Evolutionary conservation across 2,329 filamentous ascomycete genomes (phyloP), one percentile per base, ranked within the genome.

Genomic region (Colletotrichum sansevieriae): DNA sequence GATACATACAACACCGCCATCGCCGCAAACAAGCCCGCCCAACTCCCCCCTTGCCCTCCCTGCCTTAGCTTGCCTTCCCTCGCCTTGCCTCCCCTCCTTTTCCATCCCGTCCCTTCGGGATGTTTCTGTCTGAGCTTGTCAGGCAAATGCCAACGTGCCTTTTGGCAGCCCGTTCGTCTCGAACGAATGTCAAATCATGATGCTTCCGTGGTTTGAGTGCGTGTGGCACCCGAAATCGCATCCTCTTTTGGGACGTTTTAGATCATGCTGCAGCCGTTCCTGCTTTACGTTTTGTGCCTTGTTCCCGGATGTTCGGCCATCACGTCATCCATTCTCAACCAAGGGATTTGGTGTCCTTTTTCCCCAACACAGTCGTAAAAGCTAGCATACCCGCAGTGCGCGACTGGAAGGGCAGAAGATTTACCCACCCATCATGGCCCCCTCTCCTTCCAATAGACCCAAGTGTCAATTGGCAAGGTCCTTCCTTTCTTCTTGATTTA

Each of bases 51-150:
- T 29, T 4, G 4, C 25, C 7, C 7, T 1, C 29, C 29, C 9
- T 29, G 29, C 29, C 29, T 29, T 8, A 7, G 7, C 29, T 29
- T 29, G 29, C 29, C 29, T 29, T 29, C 7, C 29, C 29, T 29
- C 9, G 6, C 7, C 29, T 9, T 9, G 1, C 29, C 29, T 29
- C 29, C 29, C 35, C n/a, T 15, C 35, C 52, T n/a, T 13, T 18
- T 37, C 47, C 44, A 25, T 43, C 41, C 55, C 47, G 62, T 58
- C 20, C 52, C 55, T 55, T 59, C 46, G 54, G 63, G 62, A 68
- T 65, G 55, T 68, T 68, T 68, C 62, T 55, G 55, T 68, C 59
- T 52, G 52, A 59, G 56, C 58, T 39, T 65, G 47, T 60, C 65
- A 68, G 41, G 54, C 60, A 51, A 22, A 65, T 25, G 41, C 33